A percentile compares a stretch with the other conserved stretches of the same genome.
Evolutionary conservation across 108 stramenopile species (phyloP).

Genomic region (Fistulifera pelliculosa): DNA sequence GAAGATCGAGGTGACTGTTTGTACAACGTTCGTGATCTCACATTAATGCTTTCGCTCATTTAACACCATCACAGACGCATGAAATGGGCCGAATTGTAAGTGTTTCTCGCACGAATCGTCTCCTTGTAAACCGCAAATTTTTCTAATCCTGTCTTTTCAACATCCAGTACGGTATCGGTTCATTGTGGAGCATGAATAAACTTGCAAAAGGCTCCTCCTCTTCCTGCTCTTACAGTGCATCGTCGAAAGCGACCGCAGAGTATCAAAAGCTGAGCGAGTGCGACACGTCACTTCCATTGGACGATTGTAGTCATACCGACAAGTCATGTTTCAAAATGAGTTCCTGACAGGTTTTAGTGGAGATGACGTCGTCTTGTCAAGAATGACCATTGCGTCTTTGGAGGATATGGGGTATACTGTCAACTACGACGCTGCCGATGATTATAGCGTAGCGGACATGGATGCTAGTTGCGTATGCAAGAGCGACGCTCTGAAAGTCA

Average conservation of each 20-base stretch:
- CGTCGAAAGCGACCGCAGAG: background rate
- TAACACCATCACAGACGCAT: too few relatives aligned
- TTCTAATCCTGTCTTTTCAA: conserved; percentile 11
- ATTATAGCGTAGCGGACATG: background rate
- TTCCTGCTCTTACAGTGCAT: too few relatives aligned
- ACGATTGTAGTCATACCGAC: conserved; percentile 24
- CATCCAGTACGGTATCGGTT: conserved; percentile 31
- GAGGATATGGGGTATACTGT: conserved; percentile 6
- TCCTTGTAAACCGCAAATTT: too few relatives aligned
- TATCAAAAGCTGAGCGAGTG: background rate
- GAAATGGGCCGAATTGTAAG: too few relatives aligned
- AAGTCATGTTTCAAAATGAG: conserved; percentile 20
- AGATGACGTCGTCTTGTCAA: background rate
- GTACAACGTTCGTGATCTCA: too few relatives aligned
- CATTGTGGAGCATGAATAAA: conserved; percentile 14
- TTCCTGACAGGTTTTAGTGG: conserved; percentile 24
- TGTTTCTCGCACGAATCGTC: too few relatives aligned
- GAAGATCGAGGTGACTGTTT: background rate
- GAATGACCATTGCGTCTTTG: conserved; percentile 2
- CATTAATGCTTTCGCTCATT: background rate
- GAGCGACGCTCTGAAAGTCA: too few relatives aligned
- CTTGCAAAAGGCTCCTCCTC: background rate
- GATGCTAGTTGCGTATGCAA: too few relatives aligned
- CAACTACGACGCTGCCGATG: conserved; percentile 3
- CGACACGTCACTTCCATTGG: conserved; percentile 11